Evolutionary conservation across 2,329 filamentous ascomycete species (phyloP), one percentile per base, ranked within the genome.

Genomic region (Cryoendolithus antarcticus): DNA sequence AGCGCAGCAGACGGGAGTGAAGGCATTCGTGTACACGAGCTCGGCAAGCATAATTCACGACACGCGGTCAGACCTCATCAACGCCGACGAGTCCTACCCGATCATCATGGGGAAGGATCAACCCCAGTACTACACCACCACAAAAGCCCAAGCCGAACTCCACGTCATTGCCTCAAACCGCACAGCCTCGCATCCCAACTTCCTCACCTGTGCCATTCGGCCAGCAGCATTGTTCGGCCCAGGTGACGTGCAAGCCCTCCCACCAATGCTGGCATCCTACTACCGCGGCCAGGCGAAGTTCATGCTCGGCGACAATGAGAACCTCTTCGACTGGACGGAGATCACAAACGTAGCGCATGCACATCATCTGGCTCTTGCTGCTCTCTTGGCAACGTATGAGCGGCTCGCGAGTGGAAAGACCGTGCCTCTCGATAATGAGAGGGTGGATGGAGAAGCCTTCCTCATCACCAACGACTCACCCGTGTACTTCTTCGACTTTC

Each of bases 321-420:
- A 73, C 49, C 55, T 71, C 2, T 72, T 69, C 56, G 69, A 73
- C 52, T 71, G 69, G 44, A 70, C 67, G 29, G 71, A 71, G 47
- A 64, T 70, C 33, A 66, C 60, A 30, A 73, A 72, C 49, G 62
- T 70, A 9, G 66, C 66, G 2, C 62, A 70, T 46, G 69, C 64
- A 1, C 70, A 74, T 45, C 54, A 73, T 36, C 61, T 72, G 9
- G 68, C 66, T 2, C 62, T 65, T 0, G 57, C 63, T 9, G 70
- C 68, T 0, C 63, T 75, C 0, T 59, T 73, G 13, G 55, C 60
- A 4, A 66, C 65, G 4, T 51, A 59, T 46, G 58, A 61, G 37
- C 54, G 58, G 15, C 48, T 53, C 38, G 44, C 48, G 10, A 44
- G 41, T 13, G 56, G 48, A 19, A 47, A 48, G n/a, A 45, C 50